Base-by-base conservation (phyloP, 225 moss, liverwort and hornwort species). In the Climacium dendroides region DNA sequence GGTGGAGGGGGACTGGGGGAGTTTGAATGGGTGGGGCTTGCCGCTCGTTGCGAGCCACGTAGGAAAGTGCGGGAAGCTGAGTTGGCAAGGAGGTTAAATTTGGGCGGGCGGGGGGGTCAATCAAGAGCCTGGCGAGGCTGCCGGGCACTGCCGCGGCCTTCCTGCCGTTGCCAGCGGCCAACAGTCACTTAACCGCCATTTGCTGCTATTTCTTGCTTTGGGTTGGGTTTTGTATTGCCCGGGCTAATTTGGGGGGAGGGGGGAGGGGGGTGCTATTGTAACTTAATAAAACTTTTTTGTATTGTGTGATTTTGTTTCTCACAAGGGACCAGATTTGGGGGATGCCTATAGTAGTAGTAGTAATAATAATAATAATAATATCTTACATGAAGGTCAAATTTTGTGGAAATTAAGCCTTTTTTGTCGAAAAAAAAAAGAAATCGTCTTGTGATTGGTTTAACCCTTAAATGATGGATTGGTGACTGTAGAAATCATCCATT, bases 31-130 rank as follows among this genome's bases (percentile, higher is more conserved):
- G 71, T 24, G 7, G n/a, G 47, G 10, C 29, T 70, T 58, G 59
- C 60, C 50, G 87, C 47, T 80, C 61, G 25, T 5, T 1, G 41
- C 19, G 19, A n/a, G 85, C 84, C 85, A 89, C 55, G 65, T 89
- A 65, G 28, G n/a, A 80, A 85, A 85, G 63, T 79, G 80, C 89
- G 84, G 84, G 84, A 88, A 88, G 83, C 9, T 18, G 50, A 84
- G 88, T 60, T 78, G 78, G 88, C 88, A 78, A 25, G 39, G 8
- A 22, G 29, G 89, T 85, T 74, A 45, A 85, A 88, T 80, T 79
- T 80, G 80, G 84, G 79, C 73, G 80, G 79, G 78, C 67, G 71
- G 47, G 74, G 61, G 83, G 37, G 15, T 17, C 85, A 85, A 65
- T 89, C 65, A 74, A 85, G 85, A 79, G n/a, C n/a, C 63, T 9